Evolutionary conservation across 2,329 filamentous ascomycete genomes (phyloP).

Genomic region (Fusarium setosum): DNA sequence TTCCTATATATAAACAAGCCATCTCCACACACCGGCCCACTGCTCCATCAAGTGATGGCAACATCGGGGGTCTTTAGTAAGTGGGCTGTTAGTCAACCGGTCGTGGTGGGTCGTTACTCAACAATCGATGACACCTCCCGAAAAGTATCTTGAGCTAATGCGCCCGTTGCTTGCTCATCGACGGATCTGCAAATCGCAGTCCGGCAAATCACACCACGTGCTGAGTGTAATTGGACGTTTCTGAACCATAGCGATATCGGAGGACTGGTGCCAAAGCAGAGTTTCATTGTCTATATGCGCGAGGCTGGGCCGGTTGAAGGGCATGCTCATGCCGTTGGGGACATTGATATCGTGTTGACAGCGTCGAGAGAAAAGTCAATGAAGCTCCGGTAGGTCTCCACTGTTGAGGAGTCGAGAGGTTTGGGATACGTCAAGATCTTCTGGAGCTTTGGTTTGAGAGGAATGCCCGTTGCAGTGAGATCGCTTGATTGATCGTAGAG

Average conservation of each 20-base stretch:
- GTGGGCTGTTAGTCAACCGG: constrained; percentile 33
- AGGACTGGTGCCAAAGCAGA: background rate
- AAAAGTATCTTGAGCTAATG: constrained; percentile 5
- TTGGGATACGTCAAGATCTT: constrained; percentile 45
- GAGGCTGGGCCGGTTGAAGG: background rate
- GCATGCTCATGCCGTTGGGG: background rate
- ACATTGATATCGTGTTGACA: constrained; percentile 28
- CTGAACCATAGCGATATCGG: background rate
- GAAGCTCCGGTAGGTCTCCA: constrained; percentile 48
- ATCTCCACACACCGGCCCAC: constrained; percentile 33
- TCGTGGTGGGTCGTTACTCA: constrained; percentile 36
- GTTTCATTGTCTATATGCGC: background rate
- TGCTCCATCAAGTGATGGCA: constrained; percentile 15
- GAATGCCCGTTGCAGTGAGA: constrained; percentile 43
- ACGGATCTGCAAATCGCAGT: background rate
- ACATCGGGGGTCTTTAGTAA: constrained; percentile 33
- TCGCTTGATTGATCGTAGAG: constrained; percentile 42
- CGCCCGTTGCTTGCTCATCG: background rate
- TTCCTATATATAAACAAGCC: constrained; percentile 27
- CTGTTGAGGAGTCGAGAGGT: constrained; percentile 42
- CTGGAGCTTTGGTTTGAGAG: constrained; percentile 43
- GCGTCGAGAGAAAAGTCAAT: constrained; percentile 48
- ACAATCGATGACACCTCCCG: constrained; percentile 27
- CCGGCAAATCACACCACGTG: constrained; percentile 10
- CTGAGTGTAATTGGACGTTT: constrained; percentile 7